Base-by-base conservation (phyloP, 139 green algal species). In the Ettlia oleoabundans region DNA sequence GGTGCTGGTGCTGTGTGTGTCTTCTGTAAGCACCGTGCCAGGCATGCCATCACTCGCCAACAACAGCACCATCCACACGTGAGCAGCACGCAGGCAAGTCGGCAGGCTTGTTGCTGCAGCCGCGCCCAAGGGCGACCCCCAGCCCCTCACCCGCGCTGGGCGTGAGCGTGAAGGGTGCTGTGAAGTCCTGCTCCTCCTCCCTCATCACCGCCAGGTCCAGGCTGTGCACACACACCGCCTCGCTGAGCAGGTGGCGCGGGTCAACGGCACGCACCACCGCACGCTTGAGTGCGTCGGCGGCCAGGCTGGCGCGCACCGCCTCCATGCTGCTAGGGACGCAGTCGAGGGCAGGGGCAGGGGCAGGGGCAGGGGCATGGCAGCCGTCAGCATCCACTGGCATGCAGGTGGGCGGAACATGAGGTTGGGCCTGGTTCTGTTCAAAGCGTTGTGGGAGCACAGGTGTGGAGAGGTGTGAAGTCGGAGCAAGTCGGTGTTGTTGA, bases 191-290 rank as follows among this genome's bases (percentile, higher is more conserved):
- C 76, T 98, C 93, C 0, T 62, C 68, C 0, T 84, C 9, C 13
- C 51, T 66, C 92, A 98, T 97, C 28, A 90, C 95, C 38, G 87
- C 89, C 75, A 98, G 86, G 88, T 98, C 95, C 65, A 98, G 72
- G 32, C 35, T 35, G 13, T 75, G 33, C 58, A 92, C 13, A 6
- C 3, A 19, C 28, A 38, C n/a, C 13, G 82, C 21, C 41, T 58
- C 63, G 26, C 83, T 93, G 21, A 92, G 52, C 8, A 98, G 47
- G 72, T 94, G 76, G 6, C 87, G 41, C 3, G 85, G 35, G 1
- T 82, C 32, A 62, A 98, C 93, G 1, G 67, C n/a, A 38, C 83
- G 68, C 72, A 97, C 90, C 42, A 94, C 55, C 18, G 90, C 91
- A 22, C 85, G 38, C 24, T 80, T 70, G 22, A 84, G 40, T 0